A percentile compares a stretch with the other conserved stretches of the same genome.
Evolutionary conservation across 2,329 filamentous ascomycete genomes (phyloP).

Genomic region (Magnaporthales sp.): DNA sequence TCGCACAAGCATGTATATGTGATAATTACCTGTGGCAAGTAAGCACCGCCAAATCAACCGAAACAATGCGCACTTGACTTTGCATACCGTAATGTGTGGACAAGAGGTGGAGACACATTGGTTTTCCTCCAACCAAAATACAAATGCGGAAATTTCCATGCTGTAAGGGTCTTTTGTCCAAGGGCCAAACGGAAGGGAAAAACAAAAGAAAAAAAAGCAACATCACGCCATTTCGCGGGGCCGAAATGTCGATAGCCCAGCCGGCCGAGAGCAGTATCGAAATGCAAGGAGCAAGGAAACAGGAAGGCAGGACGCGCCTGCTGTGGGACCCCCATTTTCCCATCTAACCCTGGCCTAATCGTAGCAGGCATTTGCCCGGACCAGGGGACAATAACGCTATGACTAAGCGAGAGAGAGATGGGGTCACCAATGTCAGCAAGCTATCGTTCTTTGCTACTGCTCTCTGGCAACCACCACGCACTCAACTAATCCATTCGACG

Average conservation of each 20-base stretch:
- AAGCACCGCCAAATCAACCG: not conserved
- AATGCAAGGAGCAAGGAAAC: not conserved
- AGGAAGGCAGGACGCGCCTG: not conserved
- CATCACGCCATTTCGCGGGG: not conserved
- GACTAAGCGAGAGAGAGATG: not conserved
- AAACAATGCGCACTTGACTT: not conserved
- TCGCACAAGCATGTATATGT: not conserved
- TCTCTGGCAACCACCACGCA: not conserved
- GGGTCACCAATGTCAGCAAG: not conserved
- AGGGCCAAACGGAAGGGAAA: too few relatives aligned
- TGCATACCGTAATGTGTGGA: not conserved
- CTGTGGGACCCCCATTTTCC: not conserved
- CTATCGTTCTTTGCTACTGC: not conserved
- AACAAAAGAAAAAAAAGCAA: not conserved
- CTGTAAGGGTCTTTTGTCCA: not conserved
- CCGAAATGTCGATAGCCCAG: not conserved
- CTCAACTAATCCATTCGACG: not conserved
- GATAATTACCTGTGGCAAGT: not conserved
- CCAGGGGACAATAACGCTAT: not conserved
- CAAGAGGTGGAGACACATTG: not conserved
- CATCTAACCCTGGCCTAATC: not conserved
- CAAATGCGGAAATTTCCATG: not conserved
- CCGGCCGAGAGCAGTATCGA: not conserved
- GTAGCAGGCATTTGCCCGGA: not conserved
- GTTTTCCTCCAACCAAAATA: not conserved